phyloP scores from a whole-genome alignment of 768 basidiomycete species.

The Boletus rufocinnamomeus region DNA sequence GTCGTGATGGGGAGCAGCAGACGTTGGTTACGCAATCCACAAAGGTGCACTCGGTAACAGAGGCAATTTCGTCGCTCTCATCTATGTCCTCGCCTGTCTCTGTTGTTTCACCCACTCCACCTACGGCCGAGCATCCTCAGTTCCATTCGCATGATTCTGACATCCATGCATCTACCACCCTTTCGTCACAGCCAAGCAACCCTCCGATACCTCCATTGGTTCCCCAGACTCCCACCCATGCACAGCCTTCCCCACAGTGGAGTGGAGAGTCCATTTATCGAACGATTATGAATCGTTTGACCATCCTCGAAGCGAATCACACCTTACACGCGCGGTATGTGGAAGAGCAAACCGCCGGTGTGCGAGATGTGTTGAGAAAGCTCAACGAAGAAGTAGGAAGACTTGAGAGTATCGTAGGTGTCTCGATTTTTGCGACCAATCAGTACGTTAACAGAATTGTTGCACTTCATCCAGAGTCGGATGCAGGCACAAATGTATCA shows the following conservation, averaged over 20 bases:
- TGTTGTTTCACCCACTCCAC: slow-evolving; percentile 1
- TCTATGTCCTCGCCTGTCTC: slow-evolving; percentile 10
- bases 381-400: slow-evolving; percentile 79
- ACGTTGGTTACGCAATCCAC: background rate
- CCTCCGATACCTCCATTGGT: background rate
- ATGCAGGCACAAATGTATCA: slow-evolving; percentile 69
- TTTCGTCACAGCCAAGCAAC: slow-evolving; percentile 14
- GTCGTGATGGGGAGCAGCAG: slow-evolving; percentile 3
- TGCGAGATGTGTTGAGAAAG: slow-evolving; percentile 72
- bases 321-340: slow-evolving; percentile 84
- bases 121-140: slow-evolving; percentile 5
- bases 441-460: background rate
- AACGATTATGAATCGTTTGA: slow-evolving; percentile 92
- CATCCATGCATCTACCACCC: background rate
- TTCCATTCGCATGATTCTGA: slow-evolving; percentile 11
- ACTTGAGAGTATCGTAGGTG: slow-evolving; percentile 70
- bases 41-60: slow-evolving; percentile 16
- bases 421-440: background rate
- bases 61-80: slow-evolving; percentile 26
- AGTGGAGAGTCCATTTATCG: slow-evolving; percentile 91
- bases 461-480: slow-evolving; percentile 48
- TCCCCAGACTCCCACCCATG: slow-evolving; percentile 10
- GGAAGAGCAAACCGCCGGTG: slow-evolving; percentile 80
- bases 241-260: slow-evolving; percentile 17
- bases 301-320: slow-evolving; percentile 82